A percentile compares a stretch with the other conserved stretches of the same genome.
Conservation (phyloP, 352 stramenopile genomes). For the Aphanomyces astaci region DNA sequence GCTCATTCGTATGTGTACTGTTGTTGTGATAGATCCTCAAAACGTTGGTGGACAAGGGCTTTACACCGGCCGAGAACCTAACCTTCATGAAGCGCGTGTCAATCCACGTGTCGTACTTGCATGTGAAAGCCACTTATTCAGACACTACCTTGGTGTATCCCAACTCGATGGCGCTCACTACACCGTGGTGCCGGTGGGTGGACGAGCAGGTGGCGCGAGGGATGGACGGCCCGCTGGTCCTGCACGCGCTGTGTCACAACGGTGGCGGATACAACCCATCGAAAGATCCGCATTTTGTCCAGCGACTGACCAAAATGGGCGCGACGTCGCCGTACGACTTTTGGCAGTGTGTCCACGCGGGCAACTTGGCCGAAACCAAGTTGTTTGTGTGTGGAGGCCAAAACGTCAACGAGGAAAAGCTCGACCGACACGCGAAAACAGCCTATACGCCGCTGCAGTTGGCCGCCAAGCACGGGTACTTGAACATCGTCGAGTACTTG, state of each 20-base stretch:
- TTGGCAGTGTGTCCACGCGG: neutral
- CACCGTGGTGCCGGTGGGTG: constrained; percentile 57
- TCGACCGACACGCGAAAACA: constrained; percentile 34
- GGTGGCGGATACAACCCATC: constrained; percentile 45
- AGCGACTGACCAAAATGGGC: constrained; percentile 27
- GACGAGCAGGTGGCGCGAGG: constrained; percentile 50
- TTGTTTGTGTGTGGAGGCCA: constrained; percentile 59
- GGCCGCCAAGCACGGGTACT: constrained; percentile 39
- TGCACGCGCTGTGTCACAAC: constrained; percentile 41
- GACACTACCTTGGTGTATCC: constrained; percentile 20
- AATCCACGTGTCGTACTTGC: constrained; percentile 38
- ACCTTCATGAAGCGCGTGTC: constrained; percentile 61
- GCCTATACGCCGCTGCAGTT: constrained; percentile 47
- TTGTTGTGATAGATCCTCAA: constrained; percentile 29
- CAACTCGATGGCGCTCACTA: constrained; percentile 33
- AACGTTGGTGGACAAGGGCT: constrained; percentile 50
- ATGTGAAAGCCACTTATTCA: constrained; percentile 30
- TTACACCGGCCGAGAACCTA: constrained; percentile 42
- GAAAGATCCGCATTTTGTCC: constrained; percentile 46
- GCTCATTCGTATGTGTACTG: too few species aligned
- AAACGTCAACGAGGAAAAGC: constrained; percentile 40
- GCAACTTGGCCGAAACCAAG: constrained; percentile 42
- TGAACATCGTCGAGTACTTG: constrained; percentile 38
- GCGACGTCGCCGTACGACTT: constrained; percentile 21
- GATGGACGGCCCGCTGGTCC: constrained; percentile 48